These are phyloP conservation scores for Dendrobium catenatum DNA, from an alignment of 106 monocot species.

Conservation along the genomic window DNA sequence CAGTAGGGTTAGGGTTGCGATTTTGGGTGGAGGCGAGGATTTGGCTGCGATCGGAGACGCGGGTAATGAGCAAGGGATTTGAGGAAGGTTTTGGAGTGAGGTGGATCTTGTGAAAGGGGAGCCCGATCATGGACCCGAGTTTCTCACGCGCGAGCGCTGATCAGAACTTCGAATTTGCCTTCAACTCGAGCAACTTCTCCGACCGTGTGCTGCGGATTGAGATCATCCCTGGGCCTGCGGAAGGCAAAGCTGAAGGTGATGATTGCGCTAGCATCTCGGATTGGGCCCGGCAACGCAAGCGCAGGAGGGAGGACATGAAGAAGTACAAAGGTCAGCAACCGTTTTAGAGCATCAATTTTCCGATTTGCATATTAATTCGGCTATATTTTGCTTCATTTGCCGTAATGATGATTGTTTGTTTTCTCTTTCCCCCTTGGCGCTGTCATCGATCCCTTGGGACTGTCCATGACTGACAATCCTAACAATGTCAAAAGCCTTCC, in stretches of 20 bases:
- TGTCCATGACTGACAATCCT: no score
- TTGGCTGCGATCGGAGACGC: neutral
- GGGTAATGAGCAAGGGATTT: neutral
- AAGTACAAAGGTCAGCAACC: slow-evolving; percentile 54
- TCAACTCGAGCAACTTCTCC: slow-evolving; percentile 92
- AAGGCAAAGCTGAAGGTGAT: slow-evolving; percentile 35
- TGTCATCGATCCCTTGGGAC: no score
- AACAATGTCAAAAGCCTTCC: no score
- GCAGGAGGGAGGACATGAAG: slow-evolving; percentile 63
- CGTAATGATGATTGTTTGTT: neutral
- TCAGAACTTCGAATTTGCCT: slow-evolving; percentile 89
- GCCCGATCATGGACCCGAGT: slow-evolving; percentile 34
- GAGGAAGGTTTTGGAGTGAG: neutral
- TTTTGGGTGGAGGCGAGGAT: neutral
- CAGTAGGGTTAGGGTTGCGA: neutral
- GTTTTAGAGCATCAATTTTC: neutral
- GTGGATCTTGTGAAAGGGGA: neutral
- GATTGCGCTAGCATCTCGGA: slow-evolving; percentile 54
- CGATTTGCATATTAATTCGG: neutral
- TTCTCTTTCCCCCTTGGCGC: neutral
- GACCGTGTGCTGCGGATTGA: slow-evolving; percentile 89
- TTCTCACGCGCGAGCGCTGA: slow-evolving; percentile 25
- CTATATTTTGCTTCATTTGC: neutral
- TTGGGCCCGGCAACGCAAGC: slow-evolving; percentile 72
- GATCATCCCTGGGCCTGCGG: slow-evolving; percentile 59